Conservation (phyloP, 2,329 filamentous ascomycete species). For the Xylariaceae sp. region DNA sequence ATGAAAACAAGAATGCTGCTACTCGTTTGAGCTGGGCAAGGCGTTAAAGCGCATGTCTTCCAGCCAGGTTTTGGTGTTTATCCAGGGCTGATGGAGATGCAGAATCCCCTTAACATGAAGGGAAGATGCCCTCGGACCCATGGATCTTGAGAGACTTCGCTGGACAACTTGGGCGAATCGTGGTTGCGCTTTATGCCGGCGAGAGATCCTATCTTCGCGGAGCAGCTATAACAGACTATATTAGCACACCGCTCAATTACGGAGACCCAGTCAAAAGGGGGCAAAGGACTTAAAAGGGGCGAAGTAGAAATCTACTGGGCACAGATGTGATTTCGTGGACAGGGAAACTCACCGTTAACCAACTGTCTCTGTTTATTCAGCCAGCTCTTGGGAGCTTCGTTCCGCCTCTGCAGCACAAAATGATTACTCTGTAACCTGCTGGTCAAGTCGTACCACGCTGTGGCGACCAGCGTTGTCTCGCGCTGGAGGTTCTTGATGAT, state of each 20-base stretch:
- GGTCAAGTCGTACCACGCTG: slow-evolving; percentile 82
- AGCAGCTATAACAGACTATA: slow-evolving; percentile 26
- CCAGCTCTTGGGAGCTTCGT: slow-evolving; percentile 75
- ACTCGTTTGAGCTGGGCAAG: not conserved
- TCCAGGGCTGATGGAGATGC: not conserved
- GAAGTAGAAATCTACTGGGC: not conserved
- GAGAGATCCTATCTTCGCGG: slow-evolving; percentile 32
- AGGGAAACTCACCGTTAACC: slow-evolving; percentile 49
- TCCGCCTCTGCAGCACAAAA: slow-evolving; percentile 68
- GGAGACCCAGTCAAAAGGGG: not conserved
- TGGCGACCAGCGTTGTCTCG: slow-evolving; percentile 72
- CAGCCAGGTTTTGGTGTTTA: not conserved
- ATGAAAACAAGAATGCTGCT: not conserved
- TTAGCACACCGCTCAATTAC: slow-evolving; percentile 11
- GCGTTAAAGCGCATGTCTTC: not conserved
- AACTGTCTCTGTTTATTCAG: slow-evolving; percentile 74
- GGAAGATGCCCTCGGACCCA: not conserved
- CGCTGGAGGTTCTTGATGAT: slow-evolving; percentile 65
- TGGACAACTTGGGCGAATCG: not conserved
- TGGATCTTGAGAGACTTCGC: not conserved
- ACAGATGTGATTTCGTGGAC: not conserved
- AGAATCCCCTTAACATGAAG: not conserved
- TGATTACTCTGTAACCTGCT: slow-evolving; percentile 77
- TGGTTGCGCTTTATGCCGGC: slow-evolving; percentile 6
- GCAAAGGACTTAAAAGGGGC: not conserved